phyloP scores from a whole-genome alignment of 2,329 filamentous ascomycete genomes.

The Diaporthe capsici region DNA sequence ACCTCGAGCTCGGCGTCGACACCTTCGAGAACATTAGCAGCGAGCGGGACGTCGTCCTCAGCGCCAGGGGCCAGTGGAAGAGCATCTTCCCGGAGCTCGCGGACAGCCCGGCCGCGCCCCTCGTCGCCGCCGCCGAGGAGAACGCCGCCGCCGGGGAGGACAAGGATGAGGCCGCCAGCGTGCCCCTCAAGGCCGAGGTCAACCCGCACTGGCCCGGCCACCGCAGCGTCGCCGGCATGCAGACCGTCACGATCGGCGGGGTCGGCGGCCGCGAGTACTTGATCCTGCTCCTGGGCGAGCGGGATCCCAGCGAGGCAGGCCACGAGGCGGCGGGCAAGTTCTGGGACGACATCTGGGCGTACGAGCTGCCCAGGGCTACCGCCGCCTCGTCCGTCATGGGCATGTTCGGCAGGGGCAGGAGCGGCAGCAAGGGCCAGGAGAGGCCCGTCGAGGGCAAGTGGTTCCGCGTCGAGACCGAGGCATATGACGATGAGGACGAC shows the following conservation, averaged over 20 bases:
- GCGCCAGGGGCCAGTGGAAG: conserved; percentile 68
- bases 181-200: conserved; percentile 27
- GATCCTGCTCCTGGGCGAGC: conserved; percentile 73
- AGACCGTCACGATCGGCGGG: conserved; percentile 67
- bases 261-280: conserved; percentile 72
- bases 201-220: conserved; percentile 61
- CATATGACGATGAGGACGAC: conserved; percentile 67
- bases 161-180: conserved; percentile 51
- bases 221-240: conserved; percentile 67
- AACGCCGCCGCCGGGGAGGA: conserved; percentile 45
- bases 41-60: conserved; percentile 64
- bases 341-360: conserved; percentile 74
- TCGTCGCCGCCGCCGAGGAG: conserved; percentile 46
- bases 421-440: conserved; percentile 32
- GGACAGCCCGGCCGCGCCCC: conserved; percentile 38
- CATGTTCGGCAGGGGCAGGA: conserved; percentile 42
- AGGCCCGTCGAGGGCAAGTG: conserved; percentile 72
- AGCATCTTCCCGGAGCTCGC: conserved; percentile 58
- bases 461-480: conserved; percentile 61
- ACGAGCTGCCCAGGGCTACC: conserved; percentile 70
- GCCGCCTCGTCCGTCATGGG: conserved; percentile 69
- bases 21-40: conserved; percentile 65
- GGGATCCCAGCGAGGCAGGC: conserved; percentile 61
- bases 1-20: conserved; percentile 71
- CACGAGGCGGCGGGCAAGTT: conserved; percentile 68